phyloP scores from a whole-genome alignment of 2,329 filamentous ascomycete genomes.

The Fusarium coffeatum region DNA sequence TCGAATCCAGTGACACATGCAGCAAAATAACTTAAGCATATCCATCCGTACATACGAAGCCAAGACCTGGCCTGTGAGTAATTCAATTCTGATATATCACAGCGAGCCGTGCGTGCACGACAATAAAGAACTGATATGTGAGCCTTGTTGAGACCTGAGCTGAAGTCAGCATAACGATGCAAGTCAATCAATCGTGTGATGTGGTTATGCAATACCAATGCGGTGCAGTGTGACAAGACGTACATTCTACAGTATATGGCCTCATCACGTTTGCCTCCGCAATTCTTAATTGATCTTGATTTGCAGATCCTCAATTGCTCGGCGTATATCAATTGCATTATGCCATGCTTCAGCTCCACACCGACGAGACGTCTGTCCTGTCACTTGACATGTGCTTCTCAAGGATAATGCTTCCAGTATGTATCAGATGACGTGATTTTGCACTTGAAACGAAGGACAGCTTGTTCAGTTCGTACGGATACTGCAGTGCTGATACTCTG shows the following conservation, averaged over 20 bases:
- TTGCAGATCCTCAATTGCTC: not conserved
- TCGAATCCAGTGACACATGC: not conserved
- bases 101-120: not conserved
- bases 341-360: slow-evolving; percentile 23
- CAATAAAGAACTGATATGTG: slow-evolving; percentile 2
- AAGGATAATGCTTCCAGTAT: slow-evolving; percentile 26
- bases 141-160: slow-evolving; percentile 16
- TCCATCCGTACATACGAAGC: not conserved
- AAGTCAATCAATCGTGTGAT: slow-evolving; percentile 5
- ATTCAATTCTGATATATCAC: slow-evolving; percentile 20
- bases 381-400: slow-evolving; percentile 2
- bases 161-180: slow-evolving; percentile 8
- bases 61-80: slow-evolving; percentile 1
- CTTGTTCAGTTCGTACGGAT: slow-evolving; percentile 10
- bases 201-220: slow-evolving; percentile 7
- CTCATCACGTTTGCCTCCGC: slow-evolving; percentile 30
- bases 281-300: slow-evolving; percentile 4
- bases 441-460: slow-evolving; percentile 9
- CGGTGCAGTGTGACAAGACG: slow-evolving; percentile 33
- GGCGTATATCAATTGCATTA: not conserved
- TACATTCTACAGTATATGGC: slow-evolving; percentile 31
- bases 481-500: not conserved
- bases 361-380: slow-evolving; percentile 2
- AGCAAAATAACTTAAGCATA: not conserved
- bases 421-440: slow-evolving; percentile 29